These are phyloP conservation scores for Erigeron canadensis DNA, from an alignment of 129 eudicot species.

Conservation along the genomic window DNA sequence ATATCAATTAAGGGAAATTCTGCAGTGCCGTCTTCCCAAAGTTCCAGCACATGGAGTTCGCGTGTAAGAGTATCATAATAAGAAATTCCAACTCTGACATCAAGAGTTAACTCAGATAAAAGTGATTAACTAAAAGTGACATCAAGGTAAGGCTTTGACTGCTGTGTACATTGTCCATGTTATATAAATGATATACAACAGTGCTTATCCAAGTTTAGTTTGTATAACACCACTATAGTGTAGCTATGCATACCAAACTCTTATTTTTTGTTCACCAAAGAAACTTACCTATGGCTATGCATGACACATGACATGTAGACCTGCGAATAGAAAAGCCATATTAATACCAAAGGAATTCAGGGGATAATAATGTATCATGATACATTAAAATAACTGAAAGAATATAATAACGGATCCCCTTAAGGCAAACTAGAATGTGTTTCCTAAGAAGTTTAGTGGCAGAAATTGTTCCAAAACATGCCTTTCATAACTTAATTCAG, in stretches of 20 bases:
- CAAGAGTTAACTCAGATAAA: conserved; percentile 6
- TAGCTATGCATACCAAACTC: conserved; percentile 4
- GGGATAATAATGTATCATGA: background rate
- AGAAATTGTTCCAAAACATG: too few relatives aligned
- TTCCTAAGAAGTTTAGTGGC: too few relatives aligned
- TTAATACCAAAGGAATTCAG: conserved; percentile 9
- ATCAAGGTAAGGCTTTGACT: conserved; percentile 17
- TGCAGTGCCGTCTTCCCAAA: conserved; percentile 80
- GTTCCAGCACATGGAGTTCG: conserved; percentile 86
- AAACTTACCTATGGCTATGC: conserved; percentile 74
- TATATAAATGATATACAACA: background rate
- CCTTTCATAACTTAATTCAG: too few relatives aligned
- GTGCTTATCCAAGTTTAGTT: background rate
- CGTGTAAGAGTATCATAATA: conserved; percentile 78
- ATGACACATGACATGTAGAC: conserved; percentile 91
- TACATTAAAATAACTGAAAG: conserved; percentile 1
- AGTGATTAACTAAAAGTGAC: background rate
- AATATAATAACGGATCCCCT: background rate
- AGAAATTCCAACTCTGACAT: conserved; percentile 85
- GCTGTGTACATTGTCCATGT: conserved; percentile 12
- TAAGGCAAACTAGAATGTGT: background rate
- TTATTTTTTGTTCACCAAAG: conserved; percentile 6
- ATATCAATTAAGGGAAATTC: conserved; percentile 74
- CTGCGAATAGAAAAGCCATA: conserved; percentile 40
- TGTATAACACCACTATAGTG: conserved; percentile 9